phyloP scores from a whole-genome alignment of 345 rosid species.

The Eucalyptus erythrocorys region DNA sequence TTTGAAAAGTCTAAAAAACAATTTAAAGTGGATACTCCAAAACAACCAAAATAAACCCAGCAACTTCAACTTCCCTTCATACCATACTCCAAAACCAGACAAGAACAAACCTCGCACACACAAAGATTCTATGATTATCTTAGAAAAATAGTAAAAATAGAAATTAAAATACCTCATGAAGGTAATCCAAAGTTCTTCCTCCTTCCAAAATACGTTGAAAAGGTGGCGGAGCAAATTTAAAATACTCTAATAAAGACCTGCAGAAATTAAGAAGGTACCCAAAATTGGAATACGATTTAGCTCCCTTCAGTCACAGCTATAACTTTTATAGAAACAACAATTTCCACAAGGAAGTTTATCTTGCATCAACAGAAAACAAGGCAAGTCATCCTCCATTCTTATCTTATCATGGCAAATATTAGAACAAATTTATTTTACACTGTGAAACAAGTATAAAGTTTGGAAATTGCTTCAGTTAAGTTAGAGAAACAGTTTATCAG shows the following conservation, averaged over 20 bases:
- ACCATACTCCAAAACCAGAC: background rate
- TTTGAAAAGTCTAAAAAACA: background rate
- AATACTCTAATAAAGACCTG: constrained; percentile 68
- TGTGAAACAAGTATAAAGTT: background rate
- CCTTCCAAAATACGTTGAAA: constrained; percentile 46
- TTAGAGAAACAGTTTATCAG: background rate
- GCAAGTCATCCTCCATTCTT: background rate
- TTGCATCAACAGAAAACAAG: background rate
- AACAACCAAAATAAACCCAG: background rate
- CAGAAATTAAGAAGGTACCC: background rate
- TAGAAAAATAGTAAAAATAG: background rate
- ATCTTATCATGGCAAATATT: background rate
- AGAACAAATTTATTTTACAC: background rate
- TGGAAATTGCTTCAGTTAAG: background rate
- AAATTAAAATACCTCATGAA: constrained; percentile 30
- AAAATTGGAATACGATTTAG: background rate
- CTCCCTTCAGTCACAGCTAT: background rate
- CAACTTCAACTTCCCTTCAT: background rate
- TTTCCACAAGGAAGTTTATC: background rate
- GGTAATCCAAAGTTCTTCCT: constrained; percentile 9
- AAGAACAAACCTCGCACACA: background rate
- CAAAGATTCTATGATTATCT: background rate
- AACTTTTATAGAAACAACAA: background rate
- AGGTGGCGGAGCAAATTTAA: constrained; percentile 74
- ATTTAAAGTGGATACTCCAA: background rate